Percentiles rank a stretch among this genome's conserved stretches.
Evolutionary conservation across 2,329 filamentous ascomycete genomes (phyloP).

Genomic region (Sphaerulina populicola): DNA sequence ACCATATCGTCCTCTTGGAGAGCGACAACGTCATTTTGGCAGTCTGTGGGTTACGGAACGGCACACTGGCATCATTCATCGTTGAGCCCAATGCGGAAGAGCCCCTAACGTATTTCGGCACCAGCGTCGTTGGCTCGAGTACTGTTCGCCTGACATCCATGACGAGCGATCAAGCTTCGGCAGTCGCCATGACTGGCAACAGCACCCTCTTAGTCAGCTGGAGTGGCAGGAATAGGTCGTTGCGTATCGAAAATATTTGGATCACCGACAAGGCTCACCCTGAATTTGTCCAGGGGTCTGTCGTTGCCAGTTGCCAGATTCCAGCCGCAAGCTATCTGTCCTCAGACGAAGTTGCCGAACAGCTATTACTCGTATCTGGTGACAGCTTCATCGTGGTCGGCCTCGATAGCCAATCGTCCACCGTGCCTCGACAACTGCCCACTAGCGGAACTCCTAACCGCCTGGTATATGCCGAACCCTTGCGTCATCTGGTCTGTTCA

Average conservation of each 20-base stretch:
- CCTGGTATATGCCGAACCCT: constrained; percentile 26
- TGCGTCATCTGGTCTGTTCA: constrained; percentile 43
- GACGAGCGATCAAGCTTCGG: constrained; percentile 9
- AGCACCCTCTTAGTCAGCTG: constrained; percentile 25
- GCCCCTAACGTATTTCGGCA: constrained; percentile 9
- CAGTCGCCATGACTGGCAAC: constrained; percentile 23
- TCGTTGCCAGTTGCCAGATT: constrained; percentile 21
- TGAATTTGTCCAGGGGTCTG: constrained; percentile 22
- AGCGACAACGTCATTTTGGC: constrained; percentile 9
- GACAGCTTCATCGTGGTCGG: constrained; percentile 21
- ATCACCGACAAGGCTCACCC: constrained; percentile 25
- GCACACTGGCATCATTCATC: constrained; percentile 19
- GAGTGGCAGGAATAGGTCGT: constrained; percentile 11
- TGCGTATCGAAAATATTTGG: constrained; percentile 25
- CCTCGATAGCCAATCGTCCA: constrained; percentile 12
- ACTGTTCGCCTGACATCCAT: constrained; percentile 23
- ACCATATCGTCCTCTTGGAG: constrained; percentile 22
- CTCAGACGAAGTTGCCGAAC: constrained; percentile 18
- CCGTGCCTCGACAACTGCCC: constrained; percentile 27
- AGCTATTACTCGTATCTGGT: constrained; percentile 22
- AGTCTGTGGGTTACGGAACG: constrained; percentile 28
- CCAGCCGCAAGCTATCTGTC: constrained; percentile 19
- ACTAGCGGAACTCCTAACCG: constrained; percentile 28
- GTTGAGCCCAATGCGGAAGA: constrained; percentile 8
- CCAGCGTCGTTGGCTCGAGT: constrained; percentile 21